Evolutionary conservation across 768 basidiomycete species (phyloP).

Genomic region (Lactifluus subvellereus): DNA sequence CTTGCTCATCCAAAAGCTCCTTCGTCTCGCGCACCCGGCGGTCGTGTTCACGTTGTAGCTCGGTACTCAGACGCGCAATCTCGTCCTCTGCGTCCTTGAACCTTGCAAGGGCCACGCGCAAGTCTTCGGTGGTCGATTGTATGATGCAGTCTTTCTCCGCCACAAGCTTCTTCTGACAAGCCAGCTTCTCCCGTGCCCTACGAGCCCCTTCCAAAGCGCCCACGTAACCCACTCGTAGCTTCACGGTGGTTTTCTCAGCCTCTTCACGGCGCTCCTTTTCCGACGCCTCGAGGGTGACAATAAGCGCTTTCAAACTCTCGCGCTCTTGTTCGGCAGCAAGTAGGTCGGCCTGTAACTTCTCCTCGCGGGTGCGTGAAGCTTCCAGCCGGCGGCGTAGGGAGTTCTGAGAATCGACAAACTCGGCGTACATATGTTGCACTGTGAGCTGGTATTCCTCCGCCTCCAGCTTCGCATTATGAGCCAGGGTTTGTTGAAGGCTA

Average conservation of each 20-base stretch:
- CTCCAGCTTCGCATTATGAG: background rate
- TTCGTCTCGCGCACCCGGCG: background rate
- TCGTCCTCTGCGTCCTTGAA: background rate
- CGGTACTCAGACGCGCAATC: background rate
- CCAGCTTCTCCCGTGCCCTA: background rate
- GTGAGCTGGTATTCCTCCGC: background rate
- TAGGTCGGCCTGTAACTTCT: background rate
- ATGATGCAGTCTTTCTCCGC: background rate
- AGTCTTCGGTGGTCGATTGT: background rate
- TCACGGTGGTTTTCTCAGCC: background rate
- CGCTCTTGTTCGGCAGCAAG: background rate
- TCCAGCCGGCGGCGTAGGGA: background rate
- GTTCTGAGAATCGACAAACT: background rate
- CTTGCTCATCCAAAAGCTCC: background rate
- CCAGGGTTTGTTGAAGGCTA: background rate
- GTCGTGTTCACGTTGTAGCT: background rate
- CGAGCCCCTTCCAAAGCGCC: background rate
- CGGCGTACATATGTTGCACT: background rate
- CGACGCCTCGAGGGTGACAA: slow-evolving; percentile 1
- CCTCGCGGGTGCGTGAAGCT: slow-evolving; percentile 3
- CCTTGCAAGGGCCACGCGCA: background rate
- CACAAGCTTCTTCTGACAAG: background rate
- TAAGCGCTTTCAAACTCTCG: background rate
- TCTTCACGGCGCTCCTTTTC: background rate
- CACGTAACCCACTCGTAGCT: background rate